Base-by-base conservation (phyloP, 2,329 filamentous ascomycete genomes). In the Colletotrichum destructivum region DNA sequence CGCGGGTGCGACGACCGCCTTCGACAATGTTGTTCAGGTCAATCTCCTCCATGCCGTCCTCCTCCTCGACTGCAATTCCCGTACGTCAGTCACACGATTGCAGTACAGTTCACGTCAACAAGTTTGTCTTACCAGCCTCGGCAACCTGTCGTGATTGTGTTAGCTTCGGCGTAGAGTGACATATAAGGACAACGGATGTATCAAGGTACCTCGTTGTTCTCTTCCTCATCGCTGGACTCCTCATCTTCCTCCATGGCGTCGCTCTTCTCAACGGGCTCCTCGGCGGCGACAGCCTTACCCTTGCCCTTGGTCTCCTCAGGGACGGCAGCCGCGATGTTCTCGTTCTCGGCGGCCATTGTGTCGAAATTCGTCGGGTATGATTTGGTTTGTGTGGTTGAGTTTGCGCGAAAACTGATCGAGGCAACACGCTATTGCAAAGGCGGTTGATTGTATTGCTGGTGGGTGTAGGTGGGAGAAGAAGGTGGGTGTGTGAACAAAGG, bases 11-110 rank as follows among this genome's bases (percentile, higher is more conserved):
- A 78, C 92, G 90, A 74, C 92, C 92, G 75, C 88, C 89, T 71
- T 85, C 82, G 80, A 98, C 91, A 82, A 98, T 97, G 88, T 98
- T 98, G 81, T 90, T 89, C 69, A 90, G 86, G 81, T 97, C 94
- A 81, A 99, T 98, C 84, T 96, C 95, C 81, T 97, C 94, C 88
- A 98, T 90, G 82, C 93, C 93, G 79, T 95, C 94, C 55, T 93
- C 92, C 64, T 94, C 93, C 76, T 92, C 92, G 68, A 85, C 88
- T 84, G 82, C 56, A 42, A 75, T 67, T 74, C 69, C 55, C 67
- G 8, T 21, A 74, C 69, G 76, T 82, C 77, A 81, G 78, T 73
- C 46, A 71, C 56, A 55, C 76, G 79, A 77, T 71, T 31, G 66
- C 55, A 51, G 21, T 42, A 47, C 44, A 59, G 46, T 62, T 67